Evolutionary conservation across 2,329 filamentous ascomycete genomes (phyloP), one percentile per base, ranked within the genome.

Genomic region (Colletotrichum cuscutae): DNA sequence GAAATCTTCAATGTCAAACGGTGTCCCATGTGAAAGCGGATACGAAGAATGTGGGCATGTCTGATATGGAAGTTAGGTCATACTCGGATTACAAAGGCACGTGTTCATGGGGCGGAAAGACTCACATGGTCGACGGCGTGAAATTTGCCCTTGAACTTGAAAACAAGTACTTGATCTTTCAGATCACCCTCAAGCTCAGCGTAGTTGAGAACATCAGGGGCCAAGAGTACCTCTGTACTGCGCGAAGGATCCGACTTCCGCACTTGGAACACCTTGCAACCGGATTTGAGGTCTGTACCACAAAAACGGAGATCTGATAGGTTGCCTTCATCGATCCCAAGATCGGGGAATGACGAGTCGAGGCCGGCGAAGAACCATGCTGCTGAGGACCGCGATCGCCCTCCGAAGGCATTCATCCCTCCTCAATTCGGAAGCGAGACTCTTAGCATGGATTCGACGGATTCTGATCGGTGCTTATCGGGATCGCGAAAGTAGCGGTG

Each of bases 1-100:
- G 78, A 93, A 94, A 73, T 94, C 92, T 76, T 94, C 92, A 76
- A 94, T 93, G 66, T 94, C 92, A 71, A 93, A 93, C 0, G 91
- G 84, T 0, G 81, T 87, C 0, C 90, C 91, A 56, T 88, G 86
- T 0, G 91, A 92, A 1, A 94, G 85, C 0, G 92, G 91, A 70
- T 88, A 94, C 0, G 91, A 88, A 1, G 89, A 90, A 76, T 94
- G 92, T 1, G 92, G 92, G 71, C 92, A 94, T 85, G 87, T 84
- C 90, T 92, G 72, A 9, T 8, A 22, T 26, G 26, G 1, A 3
- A 11, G 42, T 65, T 8, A 24, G 9, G 1, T 12, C 4, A 9
- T 5, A 12, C 7, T n/a, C 3, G 8, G 5, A 22, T 5, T 1
- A 28, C 13, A 9, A 2, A 3, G 11, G 26, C 26, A 1, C 32